Evolutionary conservation across 257 asterid species (phyloP).

Genomic region (Solanum peruvianum): DNA sequence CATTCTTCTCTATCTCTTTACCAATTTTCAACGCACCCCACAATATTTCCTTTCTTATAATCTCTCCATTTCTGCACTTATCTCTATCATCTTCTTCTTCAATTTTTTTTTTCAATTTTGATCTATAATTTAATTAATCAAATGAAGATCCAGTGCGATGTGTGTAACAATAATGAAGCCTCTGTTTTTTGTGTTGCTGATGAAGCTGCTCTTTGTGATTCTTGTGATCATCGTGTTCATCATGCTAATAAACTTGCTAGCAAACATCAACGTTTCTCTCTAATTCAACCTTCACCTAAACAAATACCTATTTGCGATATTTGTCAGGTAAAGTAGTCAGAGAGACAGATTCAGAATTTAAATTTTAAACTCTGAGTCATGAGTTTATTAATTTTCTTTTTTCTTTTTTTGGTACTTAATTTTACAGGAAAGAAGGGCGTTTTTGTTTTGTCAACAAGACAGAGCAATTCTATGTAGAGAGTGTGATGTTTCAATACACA

Average conservation of each 20-base stretch:
- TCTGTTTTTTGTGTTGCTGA: constrained; percentile 66
- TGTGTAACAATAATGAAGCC: constrained; percentile 62
- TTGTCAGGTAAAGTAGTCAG: constrained; percentile 45
- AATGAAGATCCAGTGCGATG: constrained; percentile 96
- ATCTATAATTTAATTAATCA: not conserved
- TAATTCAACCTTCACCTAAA: constrained; percentile 50
- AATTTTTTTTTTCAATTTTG: not conserved
- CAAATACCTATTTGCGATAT: constrained; percentile 69
- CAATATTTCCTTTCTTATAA: not conserved
- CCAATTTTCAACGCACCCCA: constrained; percentile 5
- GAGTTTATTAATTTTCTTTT: not conserved
- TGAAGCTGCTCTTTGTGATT: constrained; percentile 78
- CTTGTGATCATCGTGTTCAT: constrained; percentile 95
- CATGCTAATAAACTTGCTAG: constrained; percentile 91
- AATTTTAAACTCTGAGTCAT: not conserved
- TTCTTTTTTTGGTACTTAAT: not conserved
- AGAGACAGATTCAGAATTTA: not conserved
- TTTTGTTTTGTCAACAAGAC: constrained; percentile 87
- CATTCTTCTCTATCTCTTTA: not conserved
- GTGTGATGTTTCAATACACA: constrained; percentile 71
- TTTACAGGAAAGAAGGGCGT: constrained; percentile 66
- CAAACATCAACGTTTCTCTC: constrained; percentile 72
- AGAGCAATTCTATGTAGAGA: constrained; percentile 80
- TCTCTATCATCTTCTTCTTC: not conserved
- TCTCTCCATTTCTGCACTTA: not conserved